A percentile compares a stretch with the other conserved stretches of the same genome.
Evolutionary conservation across 106 monocot genomes (phyloP).

Genomic region (Allium cepa): DNA sequence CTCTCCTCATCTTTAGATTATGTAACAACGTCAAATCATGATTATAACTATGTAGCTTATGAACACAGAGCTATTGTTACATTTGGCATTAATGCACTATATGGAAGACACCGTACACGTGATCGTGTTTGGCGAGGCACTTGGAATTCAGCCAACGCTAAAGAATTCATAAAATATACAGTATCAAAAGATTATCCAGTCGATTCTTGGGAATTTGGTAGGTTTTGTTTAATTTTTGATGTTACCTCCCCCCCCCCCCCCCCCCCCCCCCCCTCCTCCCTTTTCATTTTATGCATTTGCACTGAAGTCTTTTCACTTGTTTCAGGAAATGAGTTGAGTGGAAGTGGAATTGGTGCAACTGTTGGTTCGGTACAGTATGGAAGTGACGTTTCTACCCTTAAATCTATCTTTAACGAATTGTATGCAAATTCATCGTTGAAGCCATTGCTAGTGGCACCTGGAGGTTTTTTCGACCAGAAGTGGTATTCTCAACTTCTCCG

Average conservation of each 20-base stretch:
- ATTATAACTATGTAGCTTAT: background rate
- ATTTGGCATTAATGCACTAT: conserved; percentile 89
- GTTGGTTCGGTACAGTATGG: conserved; percentile 58
- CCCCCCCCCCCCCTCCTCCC: too few relatives aligned
- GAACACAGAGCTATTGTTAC: conserved; percentile 71
- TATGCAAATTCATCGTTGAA: conserved; percentile 28
- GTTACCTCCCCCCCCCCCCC: too few relatives aligned
- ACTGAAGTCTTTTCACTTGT: background rate
- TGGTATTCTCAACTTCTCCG: conserved; percentile 86
- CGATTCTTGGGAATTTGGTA: conserved; percentile 99
- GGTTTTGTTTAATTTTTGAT: background rate
- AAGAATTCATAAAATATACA: conserved; percentile 77
- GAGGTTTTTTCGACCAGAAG: conserved; percentile 78
- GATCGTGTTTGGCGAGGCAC: conserved; percentile 41
- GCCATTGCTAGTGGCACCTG: conserved; percentile 75
- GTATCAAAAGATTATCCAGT: conserved; percentile 71
- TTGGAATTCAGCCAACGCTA: conserved; percentile 82
- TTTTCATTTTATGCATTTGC: background rate
- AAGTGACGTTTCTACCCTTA: conserved; percentile 60
- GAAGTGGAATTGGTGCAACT: conserved; percentile 62
- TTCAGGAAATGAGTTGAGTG: conserved; percentile 92
- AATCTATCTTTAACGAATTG: conserved; percentile 39
- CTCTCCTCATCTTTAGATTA: too few relatives aligned
- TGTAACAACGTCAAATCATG: too few relatives aligned
- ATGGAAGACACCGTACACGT: conserved; percentile 34